Evolutionary conservation across 164 flowering plant species (phyloP).

Genomic region (Echeveria elegans): DNA sequence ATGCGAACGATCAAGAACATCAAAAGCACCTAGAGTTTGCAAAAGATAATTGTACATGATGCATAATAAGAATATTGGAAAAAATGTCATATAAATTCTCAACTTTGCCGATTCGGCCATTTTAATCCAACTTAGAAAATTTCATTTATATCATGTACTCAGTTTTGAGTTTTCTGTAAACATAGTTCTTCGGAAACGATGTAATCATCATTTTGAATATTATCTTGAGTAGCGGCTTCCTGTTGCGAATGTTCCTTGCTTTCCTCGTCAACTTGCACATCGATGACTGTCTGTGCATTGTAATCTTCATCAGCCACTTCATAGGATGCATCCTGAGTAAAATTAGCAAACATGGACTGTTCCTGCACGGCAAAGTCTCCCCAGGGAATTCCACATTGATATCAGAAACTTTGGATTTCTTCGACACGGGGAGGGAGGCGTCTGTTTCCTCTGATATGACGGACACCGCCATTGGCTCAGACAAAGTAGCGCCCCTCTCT

Average conservation of each 20-base stretch:
- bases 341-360: constrained; percentile 24
- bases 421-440: constrained; percentile 31
- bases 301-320: constrained; percentile 29
- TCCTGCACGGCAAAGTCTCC: constrained; percentile 32
- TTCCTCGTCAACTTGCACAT: constrained; percentile 23
- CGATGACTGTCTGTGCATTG: constrained; percentile 27
- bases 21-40: too few species aligned
- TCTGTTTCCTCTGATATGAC: constrained; percentile 22
- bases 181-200: constrained; percentile 25
- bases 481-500: constrained; percentile 57
- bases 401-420: constrained; percentile 56
- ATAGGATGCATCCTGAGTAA: constrained; percentile 25
- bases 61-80: too few species aligned
- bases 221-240: constrained; percentile 24
- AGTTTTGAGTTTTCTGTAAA: too few species aligned
- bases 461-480: constrained; percentile 39
- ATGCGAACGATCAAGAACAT: too few species aligned
- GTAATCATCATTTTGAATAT: constrained; percentile 21
- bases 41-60: too few species aligned
- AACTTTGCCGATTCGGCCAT: too few species aligned
- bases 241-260: constrained; percentile 19
- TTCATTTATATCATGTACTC: too few species aligned
- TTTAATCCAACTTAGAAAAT: too few species aligned
- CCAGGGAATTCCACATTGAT: constrained; percentile 26
- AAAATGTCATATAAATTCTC: too few species aligned